Percentiles rank a stretch among this genome's conserved stretches.
phyloP scores from a whole-genome alignment of 768 basidiomycete genomes.

The Trametes coccinea region DNA sequence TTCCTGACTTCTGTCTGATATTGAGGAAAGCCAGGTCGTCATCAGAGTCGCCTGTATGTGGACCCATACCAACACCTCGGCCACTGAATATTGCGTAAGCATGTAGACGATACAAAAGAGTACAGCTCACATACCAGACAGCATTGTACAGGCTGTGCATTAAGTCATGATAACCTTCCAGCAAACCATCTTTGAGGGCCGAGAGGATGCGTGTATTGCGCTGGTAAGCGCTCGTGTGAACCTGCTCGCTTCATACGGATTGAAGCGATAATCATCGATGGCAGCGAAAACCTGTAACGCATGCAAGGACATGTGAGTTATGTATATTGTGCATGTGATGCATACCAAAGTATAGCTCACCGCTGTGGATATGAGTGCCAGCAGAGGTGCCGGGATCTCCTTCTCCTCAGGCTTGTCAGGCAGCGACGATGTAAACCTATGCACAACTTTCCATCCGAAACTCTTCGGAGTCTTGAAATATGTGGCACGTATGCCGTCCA shows the following conservation, averaged over 20 bases:
- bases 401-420: constrained; percentile 7
- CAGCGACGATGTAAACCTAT: not conserved
- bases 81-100: no score
- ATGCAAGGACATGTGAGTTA: no score
- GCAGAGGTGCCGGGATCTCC: constrained; percentile 9
- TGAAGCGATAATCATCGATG: not conserved
- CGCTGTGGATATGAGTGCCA: not conserved
- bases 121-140: not conserved
- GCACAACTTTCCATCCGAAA: not conserved
- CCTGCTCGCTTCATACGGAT: not conserved
- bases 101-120: no score
- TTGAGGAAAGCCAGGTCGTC: no score
- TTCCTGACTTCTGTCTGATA: no score
- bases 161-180: not conserved
- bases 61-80: no score
- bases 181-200: not conserved
- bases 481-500: not conserved
- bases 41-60: no score
- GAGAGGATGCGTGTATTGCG: not conserved
- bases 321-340: not conserved
- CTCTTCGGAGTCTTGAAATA: not conserved
- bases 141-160: not conserved
- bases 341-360: not conserved
- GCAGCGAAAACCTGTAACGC: not conserved
- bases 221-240: not conserved